Base-by-base conservation (phyloP, 495 filamentous ascomycete species). In the Annulohypoxylon nitens region DNA sequence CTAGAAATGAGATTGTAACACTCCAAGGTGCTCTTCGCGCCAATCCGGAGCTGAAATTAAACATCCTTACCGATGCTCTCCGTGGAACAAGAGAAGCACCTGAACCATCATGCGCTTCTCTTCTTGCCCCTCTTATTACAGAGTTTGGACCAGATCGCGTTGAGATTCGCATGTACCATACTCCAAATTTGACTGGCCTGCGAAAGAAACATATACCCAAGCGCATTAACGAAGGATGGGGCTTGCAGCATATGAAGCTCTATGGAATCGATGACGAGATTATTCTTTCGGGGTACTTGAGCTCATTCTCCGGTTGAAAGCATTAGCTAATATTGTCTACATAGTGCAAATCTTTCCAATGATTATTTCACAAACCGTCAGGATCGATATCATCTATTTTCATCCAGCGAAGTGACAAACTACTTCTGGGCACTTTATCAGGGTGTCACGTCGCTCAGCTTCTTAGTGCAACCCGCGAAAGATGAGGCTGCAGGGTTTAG, bases 201-300 rank as follows among this genome's bases (percentile, higher is more conserved):
- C 88, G 90, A 53, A 98, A 98, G 84, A 89, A 88, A 73, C 78
- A 92, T 72, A 87, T 98, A 48, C 96, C 96, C 2, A 91, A 89
- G 70, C 88, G 96, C 9, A 93, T 98, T 77, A 99, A 99, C 74
- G 96, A 99, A 79, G 96, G 96, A 39, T 99, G 96, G 95, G 96
- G 96, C 12, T 82, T 99, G 48, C 96, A 99, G 77, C 96, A 99
- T 77, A 99, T 99, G 93, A 99, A 99, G 86, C 86, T 99, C 0
- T 99, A 99, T 73, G 96, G 97, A 0, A 81, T 97, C 47, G 96
- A 99, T 69, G 94, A 98, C 75, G 95, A 98, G 80, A 90, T 99
- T 57, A 96, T 99, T 39, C 86, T 99, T 30, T 97, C 94, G 2
- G 96, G 96, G 90, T 93, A 86, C 41, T 84, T 23, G 23, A 61